Conservation (phyloP, 2,329 filamentous ascomycete genomes). For the Aspergillus sp. region DNA sequence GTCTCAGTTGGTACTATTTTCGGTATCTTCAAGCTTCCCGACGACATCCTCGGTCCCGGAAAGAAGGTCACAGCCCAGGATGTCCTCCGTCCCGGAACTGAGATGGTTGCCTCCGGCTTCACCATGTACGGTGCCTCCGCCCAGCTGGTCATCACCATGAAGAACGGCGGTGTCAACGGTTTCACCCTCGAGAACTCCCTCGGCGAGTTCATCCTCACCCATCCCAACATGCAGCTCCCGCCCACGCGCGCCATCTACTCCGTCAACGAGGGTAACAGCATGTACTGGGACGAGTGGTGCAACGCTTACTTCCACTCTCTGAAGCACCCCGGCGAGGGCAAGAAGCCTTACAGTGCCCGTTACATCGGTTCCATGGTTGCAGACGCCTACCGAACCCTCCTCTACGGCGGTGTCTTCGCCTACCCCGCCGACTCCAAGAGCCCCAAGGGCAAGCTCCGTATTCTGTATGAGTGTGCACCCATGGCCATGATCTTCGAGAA, state of each 20-base stretch:
- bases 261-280: slow-evolving; percentile 96
- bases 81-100: slow-evolving; percentile 82
- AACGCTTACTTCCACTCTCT: slow-evolving; percentile 86
- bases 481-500: slow-evolving; percentile 99
- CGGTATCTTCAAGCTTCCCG: slow-evolving; percentile 84
- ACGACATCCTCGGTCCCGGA: slow-evolving; percentile 51
- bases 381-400: slow-evolving; percentile 90
- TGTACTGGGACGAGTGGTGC: slow-evolving; percentile 91
- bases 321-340: slow-evolving; percentile 70
- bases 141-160: slow-evolving; percentile 97
- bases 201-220: slow-evolving; percentile 97
- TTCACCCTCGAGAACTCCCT: slow-evolving; percentile 97
- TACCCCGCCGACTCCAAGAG: slow-evolving; percentile 98
- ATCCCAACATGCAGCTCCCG: slow-evolving; percentile 90
- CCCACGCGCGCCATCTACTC: slow-evolving; percentile 84
- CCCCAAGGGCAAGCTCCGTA: slow-evolving; percentile 95
- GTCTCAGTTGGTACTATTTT: slow-evolving; percentile 99
- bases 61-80: slow-evolving; percentile 68
- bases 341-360: slow-evolving; percentile 87
- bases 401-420: slow-evolving; percentile 96
- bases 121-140: slow-evolving; percentile 99
- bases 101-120: slow-evolving; percentile 93
- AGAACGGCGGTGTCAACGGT: slow-evolving; percentile 85
- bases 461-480: slow-evolving; percentile 96
- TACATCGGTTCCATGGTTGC: slow-evolving; percentile 99